These are phyloP conservation scores for Skeletonema grethae DNA, from an alignment of 108 stramenopile species.

Conservation along the genomic window DNA sequence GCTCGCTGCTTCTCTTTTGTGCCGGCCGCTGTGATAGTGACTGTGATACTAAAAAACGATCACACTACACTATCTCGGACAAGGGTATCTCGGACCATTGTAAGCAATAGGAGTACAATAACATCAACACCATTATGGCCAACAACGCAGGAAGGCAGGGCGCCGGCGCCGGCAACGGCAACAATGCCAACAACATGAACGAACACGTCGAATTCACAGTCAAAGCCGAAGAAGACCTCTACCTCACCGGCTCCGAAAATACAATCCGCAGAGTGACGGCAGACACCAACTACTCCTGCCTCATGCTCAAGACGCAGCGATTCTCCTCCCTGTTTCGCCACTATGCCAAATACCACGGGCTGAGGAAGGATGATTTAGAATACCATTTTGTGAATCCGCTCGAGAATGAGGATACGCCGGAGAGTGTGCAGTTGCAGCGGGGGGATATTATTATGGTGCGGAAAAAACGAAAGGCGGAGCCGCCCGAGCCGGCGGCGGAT, in stretches of 20 bases:
- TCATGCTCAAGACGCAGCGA: conserved; percentile 97
- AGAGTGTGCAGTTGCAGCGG: conserved; percentile 87
- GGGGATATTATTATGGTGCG: conserved; percentile 94
- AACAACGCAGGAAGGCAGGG: conserved; percentile 72
- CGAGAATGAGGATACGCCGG: conserved; percentile 93
- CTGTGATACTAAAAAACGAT: too few relatives aligned
- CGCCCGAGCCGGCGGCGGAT: conserved; percentile 83
- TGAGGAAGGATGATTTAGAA: conserved; percentile 95
- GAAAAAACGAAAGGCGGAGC: conserved; percentile 74
- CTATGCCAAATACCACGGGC: conserved; percentile 98
- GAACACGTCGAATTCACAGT: conserved; percentile 94
- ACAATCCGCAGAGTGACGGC: conserved; percentile 91
- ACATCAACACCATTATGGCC: conserved; percentile 52
- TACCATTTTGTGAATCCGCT: conserved; percentile 95
- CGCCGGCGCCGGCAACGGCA: conserved; percentile 39
- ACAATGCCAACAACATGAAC: conserved; percentile 63
- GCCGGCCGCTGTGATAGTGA: too few relatives aligned
- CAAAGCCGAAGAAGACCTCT: conserved; percentile 91
- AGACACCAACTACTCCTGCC: conserved; percentile 93
- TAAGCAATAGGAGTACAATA: too few relatives aligned
- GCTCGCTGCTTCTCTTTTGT: too few relatives aligned
- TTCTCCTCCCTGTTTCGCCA: conserved; percentile 96
- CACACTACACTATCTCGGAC: too few relatives aligned
- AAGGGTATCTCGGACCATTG: too few relatives aligned
- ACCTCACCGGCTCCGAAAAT: conserved; percentile 85